Conservation (phyloP, 257 asterid genomes). For the Scutellaria barbata region DNA sequence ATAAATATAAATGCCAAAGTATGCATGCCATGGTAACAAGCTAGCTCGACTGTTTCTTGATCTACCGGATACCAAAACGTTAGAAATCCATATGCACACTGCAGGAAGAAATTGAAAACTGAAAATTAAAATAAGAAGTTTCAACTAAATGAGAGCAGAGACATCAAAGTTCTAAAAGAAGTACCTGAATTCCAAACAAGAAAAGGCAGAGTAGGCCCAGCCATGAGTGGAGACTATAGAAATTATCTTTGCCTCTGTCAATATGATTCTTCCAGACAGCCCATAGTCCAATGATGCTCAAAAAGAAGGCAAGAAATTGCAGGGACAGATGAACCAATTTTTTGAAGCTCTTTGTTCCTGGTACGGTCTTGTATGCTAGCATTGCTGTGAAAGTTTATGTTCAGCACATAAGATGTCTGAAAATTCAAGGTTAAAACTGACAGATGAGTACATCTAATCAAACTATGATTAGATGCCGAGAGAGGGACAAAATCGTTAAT, state of each 20-base stretch:
- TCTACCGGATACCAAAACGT: conserved; percentile 89
- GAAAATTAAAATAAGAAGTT: neutral
- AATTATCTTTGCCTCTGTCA: conserved; percentile 76
- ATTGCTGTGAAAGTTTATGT: conserved; percentile 60
- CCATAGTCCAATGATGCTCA: conserved; percentile 70
- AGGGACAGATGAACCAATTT: conserved; percentile 73
- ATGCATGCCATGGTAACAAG: conserved; percentile 79
- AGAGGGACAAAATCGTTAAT: neutral
- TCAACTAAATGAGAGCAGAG: neutral
- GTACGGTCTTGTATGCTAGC: conserved; percentile 79
- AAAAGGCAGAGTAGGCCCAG: conserved; percentile 75
- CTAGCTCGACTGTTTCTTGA: conserved; percentile 66
- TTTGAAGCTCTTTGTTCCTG: conserved; percentile 70
- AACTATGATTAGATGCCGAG: too few species aligned
- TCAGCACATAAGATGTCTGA: conserved; percentile 14
- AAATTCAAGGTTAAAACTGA: neutral
- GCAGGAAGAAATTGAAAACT: conserved; percentile 20
- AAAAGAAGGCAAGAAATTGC: conserved; percentile 62
- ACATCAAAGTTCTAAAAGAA: neutral
- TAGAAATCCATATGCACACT: conserved; percentile 78
- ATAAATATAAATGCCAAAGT: conserved; percentile 67
- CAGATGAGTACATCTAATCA: neutral
- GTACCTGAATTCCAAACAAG: conserved; percentile 83
- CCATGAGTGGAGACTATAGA: conserved; percentile 95
- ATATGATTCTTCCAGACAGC: conserved; percentile 86